Percentiles rank a stretch among this genome's conserved stretches.
These are phyloP conservation scores for Termitomyces sp. DNA, from an alignment of 768 basidiomycete species.

Conservation along the genomic window DNA sequence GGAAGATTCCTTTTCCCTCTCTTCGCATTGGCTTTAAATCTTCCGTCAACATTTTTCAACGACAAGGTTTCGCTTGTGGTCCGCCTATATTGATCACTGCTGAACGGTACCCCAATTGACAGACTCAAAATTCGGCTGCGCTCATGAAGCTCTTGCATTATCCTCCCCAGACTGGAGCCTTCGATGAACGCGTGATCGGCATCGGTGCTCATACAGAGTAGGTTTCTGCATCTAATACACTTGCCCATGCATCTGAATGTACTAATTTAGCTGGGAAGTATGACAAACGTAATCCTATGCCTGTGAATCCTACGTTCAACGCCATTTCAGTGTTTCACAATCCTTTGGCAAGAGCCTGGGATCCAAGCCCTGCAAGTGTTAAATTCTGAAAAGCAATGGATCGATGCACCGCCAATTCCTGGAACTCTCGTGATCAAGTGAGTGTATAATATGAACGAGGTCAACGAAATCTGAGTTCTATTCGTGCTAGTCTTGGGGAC, in stretches of 20 bases:
- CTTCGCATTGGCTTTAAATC: conserved; percentile 75
- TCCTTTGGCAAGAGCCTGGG: conserved; percentile 74
- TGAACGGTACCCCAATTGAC: not conserved
- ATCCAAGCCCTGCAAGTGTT: conserved; percentile 78
- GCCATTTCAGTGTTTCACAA: conserved; percentile 63
- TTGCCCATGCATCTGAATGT: not conserved
- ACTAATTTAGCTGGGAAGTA: conserved; percentile 43
- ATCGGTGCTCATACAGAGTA: conserved; percentile 78
- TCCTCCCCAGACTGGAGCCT: conserved; percentile 49
- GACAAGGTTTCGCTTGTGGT: conserved; percentile 53
- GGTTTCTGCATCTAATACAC: conserved; percentile 13
- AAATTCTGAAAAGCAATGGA: conserved; percentile 74
- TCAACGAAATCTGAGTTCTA: not conserved
- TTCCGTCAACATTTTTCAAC: conserved; percentile 71
- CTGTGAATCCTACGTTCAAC: not conserved
- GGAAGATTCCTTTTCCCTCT: conserved; percentile 76
- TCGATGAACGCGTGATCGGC: conserved; percentile 53
- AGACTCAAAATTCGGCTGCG: conserved; percentile 77
- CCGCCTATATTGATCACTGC: not conserved
- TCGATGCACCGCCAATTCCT: conserved; percentile 70
- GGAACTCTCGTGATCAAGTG: conserved; percentile 89
- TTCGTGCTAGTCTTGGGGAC: conserved; percentile 59
- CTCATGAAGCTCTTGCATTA: conserved; percentile 78
- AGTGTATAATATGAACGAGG: conserved; percentile 10
- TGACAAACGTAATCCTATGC: not conserved